phyloP scores from a whole-genome alignment of 805 yeast species.

The Myxozyma neglecta region DNA sequence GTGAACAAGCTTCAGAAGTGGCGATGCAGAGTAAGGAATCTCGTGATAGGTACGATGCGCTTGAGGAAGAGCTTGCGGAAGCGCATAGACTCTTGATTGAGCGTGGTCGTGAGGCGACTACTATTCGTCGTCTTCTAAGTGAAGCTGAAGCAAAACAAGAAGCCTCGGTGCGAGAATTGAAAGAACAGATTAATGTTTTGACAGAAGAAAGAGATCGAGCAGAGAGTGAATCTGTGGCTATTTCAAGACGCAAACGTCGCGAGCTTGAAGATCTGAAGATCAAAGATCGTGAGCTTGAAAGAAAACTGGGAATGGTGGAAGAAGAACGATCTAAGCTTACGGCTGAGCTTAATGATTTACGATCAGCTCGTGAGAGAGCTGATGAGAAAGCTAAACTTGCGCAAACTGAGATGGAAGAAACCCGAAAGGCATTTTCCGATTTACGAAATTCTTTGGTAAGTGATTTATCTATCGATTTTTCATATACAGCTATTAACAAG shows the following conservation, averaged over 20 bases:
- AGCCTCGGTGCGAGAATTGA: slow-evolving; percentile 54
- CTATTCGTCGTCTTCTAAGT: slow-evolving; percentile 64
- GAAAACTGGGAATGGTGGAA: slow-evolving; percentile 34
- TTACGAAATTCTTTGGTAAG: slow-evolving; percentile 33
- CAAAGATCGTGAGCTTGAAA: slow-evolving; percentile 46
- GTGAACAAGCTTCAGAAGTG: slow-evolving; percentile 75
- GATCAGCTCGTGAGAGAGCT: slow-evolving; percentile 34
- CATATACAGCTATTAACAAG: neutral
- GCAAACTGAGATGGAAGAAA: slow-evolving; percentile 38
- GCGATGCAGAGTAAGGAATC: slow-evolving; percentile 66
- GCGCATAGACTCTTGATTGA: slow-evolving; percentile 72
- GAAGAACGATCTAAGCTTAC: slow-evolving; percentile 29
- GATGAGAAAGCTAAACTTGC: slow-evolving; percentile 32
- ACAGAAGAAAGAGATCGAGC: slow-evolving; percentile 62
- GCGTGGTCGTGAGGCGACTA: slow-evolving; percentile 72
- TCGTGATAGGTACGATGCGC: slow-evolving; percentile 56
- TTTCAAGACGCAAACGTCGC: slow-evolving; percentile 56
- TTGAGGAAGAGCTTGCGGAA: slow-evolving; percentile 83
- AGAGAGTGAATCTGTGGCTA: slow-evolving; percentile 53
- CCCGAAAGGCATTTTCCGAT: slow-evolving; percentile 27
- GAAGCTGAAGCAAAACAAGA: slow-evolving; percentile 66
- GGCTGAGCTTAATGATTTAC: slow-evolving; percentile 30
- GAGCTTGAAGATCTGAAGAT: slow-evolving; percentile 65
- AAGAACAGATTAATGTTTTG: slow-evolving; percentile 50
- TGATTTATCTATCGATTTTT: neutral